phyloP scores from a whole-genome alignment of 345 rosid genomes.

The Arabidopsis arenosa region DNA sequence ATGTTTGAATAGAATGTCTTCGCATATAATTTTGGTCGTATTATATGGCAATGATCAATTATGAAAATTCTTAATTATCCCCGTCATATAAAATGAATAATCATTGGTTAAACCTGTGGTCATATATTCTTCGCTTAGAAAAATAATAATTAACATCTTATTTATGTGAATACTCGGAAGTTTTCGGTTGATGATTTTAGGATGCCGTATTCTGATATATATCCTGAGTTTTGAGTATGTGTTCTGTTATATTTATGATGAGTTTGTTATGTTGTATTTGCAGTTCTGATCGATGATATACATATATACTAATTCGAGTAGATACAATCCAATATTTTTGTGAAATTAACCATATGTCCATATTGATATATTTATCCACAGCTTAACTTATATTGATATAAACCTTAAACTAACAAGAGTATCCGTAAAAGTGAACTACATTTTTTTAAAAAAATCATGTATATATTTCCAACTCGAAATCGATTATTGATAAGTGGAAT shows the following conservation, averaged over 20 bases:
- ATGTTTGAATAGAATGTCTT: constrained; percentile 17
- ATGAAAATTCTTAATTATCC: neutral
- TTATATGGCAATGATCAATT: neutral
- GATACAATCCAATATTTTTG: neutral
- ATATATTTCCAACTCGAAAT: too few species aligned
- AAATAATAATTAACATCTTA: neutral
- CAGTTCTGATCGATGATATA: neutral
- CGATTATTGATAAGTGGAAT: too few species aligned
- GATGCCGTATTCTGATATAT: neutral
- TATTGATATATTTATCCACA: neutral
- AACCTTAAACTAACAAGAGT: too few species aligned
- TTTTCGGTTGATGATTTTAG: neutral
- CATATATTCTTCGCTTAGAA: neutral
- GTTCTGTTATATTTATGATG: neutral
- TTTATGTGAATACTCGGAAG: neutral
- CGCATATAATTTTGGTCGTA: constrained; percentile 6
- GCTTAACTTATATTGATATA: too few species aligned
- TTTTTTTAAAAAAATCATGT: too few species aligned
- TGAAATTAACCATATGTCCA: neutral
- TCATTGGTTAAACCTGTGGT: too few species aligned
- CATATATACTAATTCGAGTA: too few species aligned
- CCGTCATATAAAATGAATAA: too few species aligned
- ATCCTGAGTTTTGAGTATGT: neutral
- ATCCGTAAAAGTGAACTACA: too few species aligned
- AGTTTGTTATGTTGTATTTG: neutral